Evolutionary conservation across 148 eudicot species (phyloP).

Genomic region (Chenopodium album): DNA sequence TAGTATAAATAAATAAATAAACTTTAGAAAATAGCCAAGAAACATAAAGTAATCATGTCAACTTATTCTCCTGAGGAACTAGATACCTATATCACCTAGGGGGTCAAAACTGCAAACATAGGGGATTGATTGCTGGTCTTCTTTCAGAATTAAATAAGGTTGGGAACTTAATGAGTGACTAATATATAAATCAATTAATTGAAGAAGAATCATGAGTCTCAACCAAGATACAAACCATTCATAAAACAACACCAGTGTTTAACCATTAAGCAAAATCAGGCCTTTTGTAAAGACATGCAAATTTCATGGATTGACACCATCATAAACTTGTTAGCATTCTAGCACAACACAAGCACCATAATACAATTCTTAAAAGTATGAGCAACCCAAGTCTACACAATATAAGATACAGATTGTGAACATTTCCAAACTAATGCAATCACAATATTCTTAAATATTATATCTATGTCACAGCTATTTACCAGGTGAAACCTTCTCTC

Average conservation of each 20-base stretch:
- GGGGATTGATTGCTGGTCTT: not conserved
- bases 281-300: not conserved
- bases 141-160: not conserved
- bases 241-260: not conserved
- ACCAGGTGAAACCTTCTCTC: not conserved
- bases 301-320: not conserved
- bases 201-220: not conserved
- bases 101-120: not conserved
- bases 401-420: not conserved
- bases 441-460: not conserved
- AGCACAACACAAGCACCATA: not conserved
- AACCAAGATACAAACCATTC: not conserved
- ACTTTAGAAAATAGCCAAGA: not conserved
- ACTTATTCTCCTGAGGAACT: not conserved
- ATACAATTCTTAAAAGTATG: not conserved
- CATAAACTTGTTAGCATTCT: not conserved
- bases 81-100: not conserved
- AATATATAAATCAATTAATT: no score
- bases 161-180: not conserved
- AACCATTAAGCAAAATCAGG: not conserved
- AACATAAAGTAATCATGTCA: slow-evolving; percentile 1
- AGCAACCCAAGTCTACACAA: not conserved
- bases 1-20: not conserved
- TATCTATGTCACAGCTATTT: not conserved
- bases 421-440: not conserved